These are phyloP conservation scores for Aspergillus nanangensis DNA, from an alignment of 495 filamentous ascomycete species.

Conservation along the genomic window DNA sequence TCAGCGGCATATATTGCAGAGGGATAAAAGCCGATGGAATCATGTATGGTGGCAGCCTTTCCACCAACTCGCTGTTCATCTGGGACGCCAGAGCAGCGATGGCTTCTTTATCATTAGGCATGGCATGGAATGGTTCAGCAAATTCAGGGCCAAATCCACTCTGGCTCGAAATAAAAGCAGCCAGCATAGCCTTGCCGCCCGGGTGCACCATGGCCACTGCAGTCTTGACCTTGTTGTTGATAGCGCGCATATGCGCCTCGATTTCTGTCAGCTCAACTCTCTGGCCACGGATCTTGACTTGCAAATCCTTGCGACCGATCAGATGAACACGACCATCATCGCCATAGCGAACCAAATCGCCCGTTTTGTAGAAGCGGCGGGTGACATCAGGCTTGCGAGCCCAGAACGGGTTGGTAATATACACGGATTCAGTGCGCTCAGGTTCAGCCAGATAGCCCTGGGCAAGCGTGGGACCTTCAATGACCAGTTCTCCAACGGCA, in stretches of 20 bases:
- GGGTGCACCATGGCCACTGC: slow-evolving; percentile 10
- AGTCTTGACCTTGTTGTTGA: slow-evolving; percentile 6
- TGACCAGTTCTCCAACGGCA: slow-evolving; percentile 36
- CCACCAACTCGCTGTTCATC: slow-evolving; percentile 2
- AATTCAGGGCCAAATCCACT: slow-evolving; percentile 9
- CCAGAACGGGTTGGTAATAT: slow-evolving; percentile 17
- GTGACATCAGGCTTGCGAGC: not conserved
- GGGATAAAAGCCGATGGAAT: slow-evolving; percentile 50
- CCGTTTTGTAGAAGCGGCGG: slow-evolving; percentile 21
- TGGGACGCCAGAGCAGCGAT: slow-evolving; percentile 6
- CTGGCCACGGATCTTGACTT: slow-evolving; percentile 41
- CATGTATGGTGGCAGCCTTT: slow-evolving; percentile 42
- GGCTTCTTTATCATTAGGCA: slow-evolving; percentile 1
- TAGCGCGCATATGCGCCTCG: slow-evolving; percentile 15
- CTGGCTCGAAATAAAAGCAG: slow-evolving; percentile 7
- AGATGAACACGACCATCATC: slow-evolving; percentile 11
- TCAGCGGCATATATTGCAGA: slow-evolving; percentile 40
- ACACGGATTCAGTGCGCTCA: slow-evolving; percentile 24
- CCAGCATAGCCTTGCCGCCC: slow-evolving; percentile 2
- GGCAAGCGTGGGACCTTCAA: slow-evolving; percentile 38
- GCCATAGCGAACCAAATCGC: slow-evolving; percentile 11
- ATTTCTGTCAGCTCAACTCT: slow-evolving; percentile 44
- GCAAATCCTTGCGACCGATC: slow-evolving; percentile 17
- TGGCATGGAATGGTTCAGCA: not conserved
- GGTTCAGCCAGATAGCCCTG: slow-evolving; percentile 34